These are phyloP conservation scores for Phytophthora pisi DNA, from an alignment of 352 stramenopile genomes.

Conservation along the genomic window DNA sequence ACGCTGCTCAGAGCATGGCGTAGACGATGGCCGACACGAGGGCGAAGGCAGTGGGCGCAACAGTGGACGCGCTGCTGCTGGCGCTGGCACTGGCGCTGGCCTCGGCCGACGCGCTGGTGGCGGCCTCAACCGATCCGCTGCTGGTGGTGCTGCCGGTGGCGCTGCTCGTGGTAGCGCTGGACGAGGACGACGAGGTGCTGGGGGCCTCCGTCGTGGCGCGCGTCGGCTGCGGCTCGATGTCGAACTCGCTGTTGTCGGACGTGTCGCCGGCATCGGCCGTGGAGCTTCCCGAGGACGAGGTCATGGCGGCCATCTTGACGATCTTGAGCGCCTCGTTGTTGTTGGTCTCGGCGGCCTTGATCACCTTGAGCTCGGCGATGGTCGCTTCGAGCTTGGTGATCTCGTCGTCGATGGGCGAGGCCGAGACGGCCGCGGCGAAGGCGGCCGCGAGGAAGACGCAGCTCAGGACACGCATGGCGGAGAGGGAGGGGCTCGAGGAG, in stretches of 20 bases:
- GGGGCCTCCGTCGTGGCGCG: constrained; percentile 27
- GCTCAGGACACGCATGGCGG: constrained; percentile 31
- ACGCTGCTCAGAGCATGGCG: constrained; percentile 43
- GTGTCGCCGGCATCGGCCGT: constrained; percentile 19
- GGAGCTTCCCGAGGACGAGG: constrained; percentile 22
- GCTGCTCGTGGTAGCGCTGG: constrained; percentile 8
- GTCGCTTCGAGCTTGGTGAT: constrained; percentile 32
- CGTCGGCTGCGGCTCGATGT: constrained; percentile 42
- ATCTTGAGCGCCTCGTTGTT: constrained; percentile 30
- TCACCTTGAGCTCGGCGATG: constrained; percentile 27
- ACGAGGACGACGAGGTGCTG: constrained; percentile 9
- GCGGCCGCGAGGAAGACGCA: constrained; percentile 25
- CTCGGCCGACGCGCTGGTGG: constrained; percentile 14
- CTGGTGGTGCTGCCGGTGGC: constrained; percentile 6
- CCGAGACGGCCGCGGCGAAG: constrained; percentile 20
- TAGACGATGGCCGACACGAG: constrained; percentile 38
- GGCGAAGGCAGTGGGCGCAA: constrained; percentile 32
- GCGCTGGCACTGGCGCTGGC: constrained; percentile 24
- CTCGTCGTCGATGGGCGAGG: constrained; percentile 29
- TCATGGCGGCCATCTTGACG: constrained; percentile 26
- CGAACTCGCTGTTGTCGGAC: constrained; percentile 38
- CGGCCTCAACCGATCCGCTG: constrained; percentile 16
- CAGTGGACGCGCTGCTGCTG: constrained; percentile 29
- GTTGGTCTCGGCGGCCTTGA: constrained; percentile 25
- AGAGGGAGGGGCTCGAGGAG: not conserved